Evolutionary conservation across 768 basidiomycete genomes (phyloP).

Genomic region (Leucosporidium creatinivorum): DNA sequence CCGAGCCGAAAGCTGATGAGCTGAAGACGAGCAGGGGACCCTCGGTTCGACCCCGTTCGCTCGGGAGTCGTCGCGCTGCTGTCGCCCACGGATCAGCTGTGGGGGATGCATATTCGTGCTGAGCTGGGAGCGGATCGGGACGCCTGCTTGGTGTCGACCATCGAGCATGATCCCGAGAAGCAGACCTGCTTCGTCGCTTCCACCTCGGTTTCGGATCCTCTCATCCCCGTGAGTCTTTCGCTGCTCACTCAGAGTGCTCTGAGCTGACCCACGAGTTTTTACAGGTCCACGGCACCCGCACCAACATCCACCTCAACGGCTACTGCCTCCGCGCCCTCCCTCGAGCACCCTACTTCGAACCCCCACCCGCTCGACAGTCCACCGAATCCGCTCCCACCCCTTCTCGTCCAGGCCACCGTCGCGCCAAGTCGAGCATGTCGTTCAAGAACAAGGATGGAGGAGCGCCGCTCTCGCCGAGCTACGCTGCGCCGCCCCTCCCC

Average conservation of each 20-base stretch:
- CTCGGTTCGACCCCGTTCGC: constrained; percentile 7
- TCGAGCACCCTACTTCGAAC: constrained; percentile 21
- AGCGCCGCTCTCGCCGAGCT: too few species aligned
- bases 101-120: constrained; percentile 7
- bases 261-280: neutral
- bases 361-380: neutral
- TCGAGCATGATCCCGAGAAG: neutral
- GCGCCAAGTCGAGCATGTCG: constrained; percentile 20
- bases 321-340: constrained; percentile 16
- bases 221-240: constrained; percentile 15
- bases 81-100: constrained; percentile 9
- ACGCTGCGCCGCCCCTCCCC: too few species aligned
- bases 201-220: constrained; percentile 17
- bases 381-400: neutral
- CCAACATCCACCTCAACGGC: constrained; percentile 16
- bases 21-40: constrained; percentile 9
- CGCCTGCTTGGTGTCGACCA: constrained; percentile 1
- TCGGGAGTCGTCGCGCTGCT: constrained; percentile 6
- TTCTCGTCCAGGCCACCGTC: constrained; percentile 12
- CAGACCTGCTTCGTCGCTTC: constrained; percentile 8
- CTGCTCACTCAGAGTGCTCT: neutral
- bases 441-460: neutral
- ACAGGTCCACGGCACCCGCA: constrained; percentile 2
- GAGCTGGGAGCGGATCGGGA: constrained; percentile 15
- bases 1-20: neutral